Conservation (phyloP, 345 rosid genomes). For the Hevea brasiliensis region DNA sequence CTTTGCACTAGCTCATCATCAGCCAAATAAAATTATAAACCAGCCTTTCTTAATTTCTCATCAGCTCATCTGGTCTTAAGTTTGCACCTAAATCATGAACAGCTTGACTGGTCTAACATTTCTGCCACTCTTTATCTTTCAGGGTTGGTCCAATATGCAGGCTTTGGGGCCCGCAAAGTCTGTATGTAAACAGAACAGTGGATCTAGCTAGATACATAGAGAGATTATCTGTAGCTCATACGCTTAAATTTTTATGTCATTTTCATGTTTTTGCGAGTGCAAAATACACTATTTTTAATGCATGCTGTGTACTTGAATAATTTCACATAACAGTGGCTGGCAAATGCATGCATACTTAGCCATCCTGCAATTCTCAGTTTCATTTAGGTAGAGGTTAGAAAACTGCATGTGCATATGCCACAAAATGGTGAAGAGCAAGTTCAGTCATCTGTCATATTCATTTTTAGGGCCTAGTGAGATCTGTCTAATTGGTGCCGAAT, state of each 20-base stretch:
- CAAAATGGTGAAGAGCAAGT: not conserved
- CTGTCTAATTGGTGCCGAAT: too few species aligned
- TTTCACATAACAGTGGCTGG: not conserved
- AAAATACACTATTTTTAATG: too few species aligned
- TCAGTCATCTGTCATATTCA: too few species aligned
- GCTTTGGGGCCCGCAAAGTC: not conserved
- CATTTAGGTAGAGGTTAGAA: not conserved
- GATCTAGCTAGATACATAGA: too few species aligned
- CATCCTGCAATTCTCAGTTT: not conserved
- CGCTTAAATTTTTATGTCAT: too few species aligned
- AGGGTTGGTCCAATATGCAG: conserved; percentile 11
- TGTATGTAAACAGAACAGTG: not conserved
- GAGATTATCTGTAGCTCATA: too few species aligned
- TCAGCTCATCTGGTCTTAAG: not conserved
- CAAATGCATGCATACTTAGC: not conserved
- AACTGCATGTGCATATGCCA: not conserved
- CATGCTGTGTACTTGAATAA: too few species aligned
- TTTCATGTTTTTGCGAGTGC: too few species aligned
- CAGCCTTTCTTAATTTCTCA: too few species aligned
- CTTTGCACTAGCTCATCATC: conserved; percentile 10
- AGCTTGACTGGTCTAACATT: conserved; percentile 30
- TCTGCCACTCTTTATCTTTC: conserved; percentile 9
- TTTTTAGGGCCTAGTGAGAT: too few species aligned
- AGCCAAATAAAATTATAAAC: too few species aligned
- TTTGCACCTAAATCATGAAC: conserved; percentile 21